Conservation (phyloP, 2,329 filamentous ascomycete species). For the Epichloe aotearoae region DNA sequence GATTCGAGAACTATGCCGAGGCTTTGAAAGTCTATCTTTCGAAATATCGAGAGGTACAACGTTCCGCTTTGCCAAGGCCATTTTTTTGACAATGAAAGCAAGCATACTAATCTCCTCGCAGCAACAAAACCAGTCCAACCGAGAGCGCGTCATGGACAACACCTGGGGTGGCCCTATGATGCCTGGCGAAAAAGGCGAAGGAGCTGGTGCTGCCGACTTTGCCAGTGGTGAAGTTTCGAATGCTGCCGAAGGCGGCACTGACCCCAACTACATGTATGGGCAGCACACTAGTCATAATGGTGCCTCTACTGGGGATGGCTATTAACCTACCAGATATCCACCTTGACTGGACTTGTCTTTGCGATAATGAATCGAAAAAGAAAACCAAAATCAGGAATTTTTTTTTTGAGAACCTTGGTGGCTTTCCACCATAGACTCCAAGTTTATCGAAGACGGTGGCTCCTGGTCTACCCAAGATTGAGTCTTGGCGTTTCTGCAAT, state of each 20-base stretch:
- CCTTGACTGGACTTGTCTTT: background rate
- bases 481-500: background rate
- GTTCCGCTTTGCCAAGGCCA: background rate
- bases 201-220: slow-evolving; percentile 23
- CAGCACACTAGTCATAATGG: slow-evolving; percentile 47
- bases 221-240: slow-evolving; percentile 28
- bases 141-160: slow-evolving; percentile 25
- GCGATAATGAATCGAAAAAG: background rate
- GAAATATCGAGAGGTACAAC: slow-evolving; percentile 88
- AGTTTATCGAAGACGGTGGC: background rate
- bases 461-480: background rate
- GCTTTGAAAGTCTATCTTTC: slow-evolving; percentile 96
- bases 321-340: slow-evolving; percentile 19
- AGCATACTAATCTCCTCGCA: slow-evolving; percentile 6
- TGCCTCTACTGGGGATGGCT: slow-evolving; percentile 36
- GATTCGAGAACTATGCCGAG: slow-evolving; percentile 97
- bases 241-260: slow-evolving; percentile 26
- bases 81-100: background rate
- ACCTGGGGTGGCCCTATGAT: slow-evolving; percentile 20
- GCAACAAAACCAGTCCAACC: slow-evolving; percentile 30
- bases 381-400: background rate
- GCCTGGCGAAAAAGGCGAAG: slow-evolving; percentile 20
- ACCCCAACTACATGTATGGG: slow-evolving; percentile 38
- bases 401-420: background rate
- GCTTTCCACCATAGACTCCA: background rate